phyloP scores from a whole-genome alignment of 768 basidiomycete genomes.

The Gloeostereum incarnatum region DNA sequence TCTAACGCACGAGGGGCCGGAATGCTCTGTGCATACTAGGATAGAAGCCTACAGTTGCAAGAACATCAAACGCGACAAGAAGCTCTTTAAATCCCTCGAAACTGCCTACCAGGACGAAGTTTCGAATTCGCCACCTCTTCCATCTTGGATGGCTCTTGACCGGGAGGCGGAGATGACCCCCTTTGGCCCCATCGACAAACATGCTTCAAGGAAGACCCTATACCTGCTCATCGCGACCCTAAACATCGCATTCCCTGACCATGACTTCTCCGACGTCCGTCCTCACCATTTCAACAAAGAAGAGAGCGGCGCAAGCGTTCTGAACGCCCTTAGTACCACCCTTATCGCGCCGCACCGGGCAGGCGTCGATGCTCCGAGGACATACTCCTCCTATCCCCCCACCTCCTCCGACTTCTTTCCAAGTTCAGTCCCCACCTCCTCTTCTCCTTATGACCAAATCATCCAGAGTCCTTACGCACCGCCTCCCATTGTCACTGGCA shows the following conservation, averaged over 20 bases:
- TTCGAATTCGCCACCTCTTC: conserved; percentile 14
- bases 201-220: conserved; percentile 80
- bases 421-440: conserved; percentile 61
- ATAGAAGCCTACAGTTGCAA: conserved; percentile 98
- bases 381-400: conserved; percentile 83
- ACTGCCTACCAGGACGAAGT: conserved; percentile 59
- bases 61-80: conserved; percentile 94
- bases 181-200: conserved; percentile 87
- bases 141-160: conserved; percentile 68
- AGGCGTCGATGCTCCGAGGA: conserved; percentile 60
- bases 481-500: conserved; percentile 68
- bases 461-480: conserved; percentile 59
- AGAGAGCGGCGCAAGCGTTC: conserved; percentile 67
- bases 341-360: conserved; percentile 65
- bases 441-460: conserved; percentile 53
- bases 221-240: conserved; percentile 95
- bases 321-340: conserved; percentile 80
- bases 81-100: conserved; percentile 89
- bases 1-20: conserved; percentile 78
- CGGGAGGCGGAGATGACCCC: conserved; percentile 71
- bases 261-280: conserved; percentile 91
- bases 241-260: conserved; percentile 95
- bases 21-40: conserved; percentile 83
- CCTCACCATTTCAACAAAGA: conserved; percentile 87
- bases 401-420: conserved; percentile 67